Evolutionary conservation across 2,329 filamentous ascomycete species (phyloP), one percentile per base, ranked within the genome.

Genomic region (Stagonosporopsis cucurbitacearum): DNA sequence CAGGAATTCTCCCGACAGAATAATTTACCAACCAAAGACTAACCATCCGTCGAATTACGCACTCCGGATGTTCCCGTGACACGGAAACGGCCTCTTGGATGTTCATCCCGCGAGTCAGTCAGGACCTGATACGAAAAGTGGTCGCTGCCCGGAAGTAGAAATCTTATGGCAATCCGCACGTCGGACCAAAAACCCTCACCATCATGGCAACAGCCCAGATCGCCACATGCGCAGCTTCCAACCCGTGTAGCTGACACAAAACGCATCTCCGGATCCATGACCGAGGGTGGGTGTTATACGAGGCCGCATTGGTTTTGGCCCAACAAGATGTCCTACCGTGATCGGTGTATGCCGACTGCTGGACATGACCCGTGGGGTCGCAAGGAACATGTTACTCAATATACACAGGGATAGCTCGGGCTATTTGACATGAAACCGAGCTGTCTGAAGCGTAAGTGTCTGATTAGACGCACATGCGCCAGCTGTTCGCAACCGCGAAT

Each of bases 41-140:
- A 32, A 6, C 13, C 6, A 8, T 32, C 13, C 30, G n/a, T 32
- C 13, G 30, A 32, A 32, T 7, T 5, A 32, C 13, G 30, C 30
- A 20, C 20, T 22, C 3, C 5, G 35, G 37, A 22, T 23, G 13
- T 22, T 11, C 25, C 8, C 40, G 9, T 43, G 25, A 43, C 28
- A 15, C 11, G 2, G n/a, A n/a, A 15, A 15, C 13, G 30, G 30
- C 13, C 13, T 5, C 35, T 30, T 11, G 22, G 37, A 15, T 36
- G 37, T n/a, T 30, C 19, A 35, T 40, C 23, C 39, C 45, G 45
- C 52, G 52, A 54, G 52, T 54, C 52, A 50, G 19, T 23, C 12
- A 13, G 28, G 15, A 35, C 25, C 25, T 37, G 25, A 28, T 25
- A 35, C 33, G 35, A 42, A n/a, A 19, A 11, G 13, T 46, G 12